These are phyloP conservation scores for Neopestalotiopsis rosae DNA, from an alignment of 2,329 filamentous ascomycete species.

Conservation along the genomic window DNA sequence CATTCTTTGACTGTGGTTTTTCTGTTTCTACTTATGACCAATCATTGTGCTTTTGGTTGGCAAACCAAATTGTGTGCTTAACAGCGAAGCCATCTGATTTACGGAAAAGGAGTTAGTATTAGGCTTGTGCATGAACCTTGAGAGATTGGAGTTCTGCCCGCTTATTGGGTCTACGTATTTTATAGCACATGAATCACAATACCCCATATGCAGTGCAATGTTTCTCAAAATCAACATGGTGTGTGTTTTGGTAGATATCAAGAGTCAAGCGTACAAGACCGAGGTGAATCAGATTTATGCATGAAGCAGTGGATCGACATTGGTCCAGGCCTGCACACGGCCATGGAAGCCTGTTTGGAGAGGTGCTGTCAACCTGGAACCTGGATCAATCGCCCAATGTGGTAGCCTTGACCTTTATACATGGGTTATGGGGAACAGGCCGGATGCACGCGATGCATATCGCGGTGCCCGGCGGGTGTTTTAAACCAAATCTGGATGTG, in stretches of 20 bases:
- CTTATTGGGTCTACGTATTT: background rate
- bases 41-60: background rate
- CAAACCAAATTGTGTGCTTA: background rate
- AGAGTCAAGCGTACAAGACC: background rate
- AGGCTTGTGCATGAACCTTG: background rate
- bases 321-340: background rate
- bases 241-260: background rate
- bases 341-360: background rate
- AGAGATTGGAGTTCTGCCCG: background rate
- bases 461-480: slow-evolving; percentile 10
- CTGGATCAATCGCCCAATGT: slow-evolving; percentile 7
- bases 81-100: background rate
- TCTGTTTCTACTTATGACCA: background rate
- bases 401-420: slow-evolving; percentile 8
- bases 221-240: background rate
- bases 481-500: slow-evolving; percentile 7
- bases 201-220: background rate
- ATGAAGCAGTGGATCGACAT: background rate
- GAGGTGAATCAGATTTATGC: background rate
- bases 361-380: background rate
- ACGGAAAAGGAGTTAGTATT: background rate
- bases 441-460: slow-evolving; percentile 13
- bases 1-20: slow-evolving; percentile 1
- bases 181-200: slow-evolving; percentile 1
- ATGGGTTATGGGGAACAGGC: background rate